Conservation (phyloP, 208 protist genomes). For the Polymyxa betae region DNA sequence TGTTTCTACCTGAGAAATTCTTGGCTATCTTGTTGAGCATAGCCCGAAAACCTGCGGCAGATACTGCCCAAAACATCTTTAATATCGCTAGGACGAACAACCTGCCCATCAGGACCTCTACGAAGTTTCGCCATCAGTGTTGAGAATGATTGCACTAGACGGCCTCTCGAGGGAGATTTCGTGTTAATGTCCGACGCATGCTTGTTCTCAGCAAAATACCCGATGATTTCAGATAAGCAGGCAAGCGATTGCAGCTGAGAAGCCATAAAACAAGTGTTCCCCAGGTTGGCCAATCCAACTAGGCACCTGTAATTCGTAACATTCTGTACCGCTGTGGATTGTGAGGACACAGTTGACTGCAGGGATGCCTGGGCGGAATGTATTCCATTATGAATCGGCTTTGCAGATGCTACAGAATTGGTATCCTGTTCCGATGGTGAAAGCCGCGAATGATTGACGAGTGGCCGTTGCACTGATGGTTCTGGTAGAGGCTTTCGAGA, state of each 20-base stretch:
- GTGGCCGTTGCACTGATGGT: too few species aligned
- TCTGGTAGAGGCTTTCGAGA: too few species aligned
- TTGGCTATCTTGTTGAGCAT: conserved; percentile 45
- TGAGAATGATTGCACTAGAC: neutral
- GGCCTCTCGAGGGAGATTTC: neutral
- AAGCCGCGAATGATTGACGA: too few species aligned
- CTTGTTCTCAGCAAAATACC: neutral
- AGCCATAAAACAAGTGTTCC: conserved; percentile 45
- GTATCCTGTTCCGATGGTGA: too few species aligned
- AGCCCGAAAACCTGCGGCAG: neutral
- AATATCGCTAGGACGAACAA: conserved; percentile 11
- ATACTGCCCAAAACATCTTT: neutral
- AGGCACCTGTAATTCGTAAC: neutral
- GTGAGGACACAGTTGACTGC: too few species aligned
- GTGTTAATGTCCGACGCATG: neutral
- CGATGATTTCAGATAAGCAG: neutral
- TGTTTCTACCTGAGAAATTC: conserved; percentile 32
- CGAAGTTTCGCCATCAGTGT: conserved; percentile 4
- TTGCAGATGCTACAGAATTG: too few species aligned
- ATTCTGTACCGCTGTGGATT: too few species aligned
- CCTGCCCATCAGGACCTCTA: neutral
- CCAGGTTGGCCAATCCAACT: conserved; percentile 13
- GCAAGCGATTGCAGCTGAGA: conserved; percentile 19
- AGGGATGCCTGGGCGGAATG: too few species aligned
- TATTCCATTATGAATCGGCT: too few species aligned